These are phyloP conservation scores for Discostella pseudostelligera DNA, from an alignment of 108 stramenopile genomes.

Conservation along the genomic window DNA sequence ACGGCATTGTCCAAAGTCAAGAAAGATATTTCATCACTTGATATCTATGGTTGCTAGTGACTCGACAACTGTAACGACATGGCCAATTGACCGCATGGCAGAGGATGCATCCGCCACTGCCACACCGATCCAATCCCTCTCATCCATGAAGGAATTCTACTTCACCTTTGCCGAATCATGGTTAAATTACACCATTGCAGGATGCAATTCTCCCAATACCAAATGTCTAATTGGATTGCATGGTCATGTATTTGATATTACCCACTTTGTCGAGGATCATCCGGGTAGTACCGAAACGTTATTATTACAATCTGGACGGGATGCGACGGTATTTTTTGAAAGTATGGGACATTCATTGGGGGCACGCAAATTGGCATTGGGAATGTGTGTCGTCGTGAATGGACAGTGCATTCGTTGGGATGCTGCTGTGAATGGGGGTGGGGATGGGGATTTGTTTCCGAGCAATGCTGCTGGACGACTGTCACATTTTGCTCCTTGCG, in stretches of 20 bases:
- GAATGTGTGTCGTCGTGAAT: conserved; percentile 66
- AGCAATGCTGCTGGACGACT: not conserved
- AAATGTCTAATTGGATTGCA: conserved; percentile 86
- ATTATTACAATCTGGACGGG: conserved; percentile 84
- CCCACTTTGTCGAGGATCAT: conserved; percentile 84
- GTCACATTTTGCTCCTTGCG: conserved; percentile 10
- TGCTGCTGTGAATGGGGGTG: not conserved
- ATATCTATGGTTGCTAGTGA: conserved; percentile 10
- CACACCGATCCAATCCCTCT: conserved; percentile 3
- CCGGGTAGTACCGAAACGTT: conserved; percentile 93
- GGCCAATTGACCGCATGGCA: conserved; percentile 3
- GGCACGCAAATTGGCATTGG: conserved; percentile 60
- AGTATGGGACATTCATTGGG: conserved; percentile 80
- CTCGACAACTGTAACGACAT: not conserved
- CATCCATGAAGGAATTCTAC: conserved; percentile 72
- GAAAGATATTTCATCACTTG: conserved; percentile 31
- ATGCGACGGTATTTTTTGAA: conserved; percentile 90
- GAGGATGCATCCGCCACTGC: not conserved
- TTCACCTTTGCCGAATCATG: conserved; percentile 71
- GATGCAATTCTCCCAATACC: conserved; percentile 53
- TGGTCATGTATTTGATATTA: conserved; percentile 88
- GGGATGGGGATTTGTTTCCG: not conserved
- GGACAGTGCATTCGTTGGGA: conserved; percentile 33
- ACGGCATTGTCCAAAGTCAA: not conserved
- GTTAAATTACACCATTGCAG: conserved; percentile 73